A percentile compares a stretch with the other conserved stretches of the same genome.
phyloP scores from a whole-genome alignment of 2,329 filamentous ascomycete genomes.

The Cercospora zeae-maydis region DNA sequence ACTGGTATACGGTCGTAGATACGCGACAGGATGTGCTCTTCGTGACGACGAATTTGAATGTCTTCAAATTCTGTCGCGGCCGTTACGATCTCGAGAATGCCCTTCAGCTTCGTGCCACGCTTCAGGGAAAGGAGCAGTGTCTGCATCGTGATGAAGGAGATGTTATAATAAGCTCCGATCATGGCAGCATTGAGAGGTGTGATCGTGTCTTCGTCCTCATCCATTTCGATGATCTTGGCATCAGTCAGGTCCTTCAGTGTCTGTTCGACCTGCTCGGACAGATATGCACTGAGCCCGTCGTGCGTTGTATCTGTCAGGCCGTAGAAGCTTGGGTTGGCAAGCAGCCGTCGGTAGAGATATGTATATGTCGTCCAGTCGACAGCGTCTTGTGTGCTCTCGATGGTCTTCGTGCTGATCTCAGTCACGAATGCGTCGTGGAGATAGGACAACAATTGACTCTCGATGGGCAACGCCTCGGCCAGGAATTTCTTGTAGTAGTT shows the following conservation, averaged over 20 bases:
- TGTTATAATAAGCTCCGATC: slow-evolving; percentile 99
- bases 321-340: slow-evolving; percentile 97
- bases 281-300: slow-evolving; percentile 86
- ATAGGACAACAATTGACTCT: slow-evolving; percentile 88
- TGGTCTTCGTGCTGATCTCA: slow-evolving; percentile 93
- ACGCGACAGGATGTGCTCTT: slow-evolving; percentile 79
- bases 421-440: slow-evolving; percentile 95
- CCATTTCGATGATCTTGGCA: slow-evolving; percentile 91
- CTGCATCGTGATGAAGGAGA: slow-evolving; percentile 99
- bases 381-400: slow-evolving; percentile 91
- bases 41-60: slow-evolving; percentile 89
- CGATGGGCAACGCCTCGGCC: slow-evolving; percentile 90
- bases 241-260: slow-evolving; percentile 87
- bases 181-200: slow-evolving; percentile 91
- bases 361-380: slow-evolving; percentile 99
- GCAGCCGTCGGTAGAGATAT: slow-evolving; percentile 91
- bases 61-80: slow-evolving; percentile 95
- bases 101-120: slow-evolving; percentile 88
- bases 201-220: slow-evolving; percentile 81
- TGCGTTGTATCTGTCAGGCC: slow-evolving; percentile 82
- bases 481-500: slow-evolving; percentile 99
- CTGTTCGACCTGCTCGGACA: slow-evolving; percentile 91
- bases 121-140: slow-evolving; percentile 91
- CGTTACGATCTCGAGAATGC: slow-evolving; percentile 92
- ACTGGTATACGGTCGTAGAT: slow-evolving; percentile 94